Evolutionary conservation across 768 basidiomycete genomes (phyloP).

Genomic region (Leucocoprinus leucothites): DNA sequence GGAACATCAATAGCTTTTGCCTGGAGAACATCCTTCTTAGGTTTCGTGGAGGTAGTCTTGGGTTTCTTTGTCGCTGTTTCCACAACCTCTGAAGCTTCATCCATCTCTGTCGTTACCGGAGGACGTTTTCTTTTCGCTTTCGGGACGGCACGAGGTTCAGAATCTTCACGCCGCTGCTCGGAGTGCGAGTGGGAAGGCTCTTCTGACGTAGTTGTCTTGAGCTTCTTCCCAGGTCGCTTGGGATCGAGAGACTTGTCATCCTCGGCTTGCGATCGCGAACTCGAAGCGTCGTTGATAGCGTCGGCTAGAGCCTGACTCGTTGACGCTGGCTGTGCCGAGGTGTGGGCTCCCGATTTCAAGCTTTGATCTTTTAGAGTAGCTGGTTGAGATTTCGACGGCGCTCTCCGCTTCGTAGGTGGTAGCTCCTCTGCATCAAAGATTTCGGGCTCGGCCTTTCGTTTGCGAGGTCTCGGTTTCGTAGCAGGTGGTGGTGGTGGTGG

Average conservation of each 20-base stretch:
- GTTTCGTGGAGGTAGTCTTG: not conserved
- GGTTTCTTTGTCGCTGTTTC: not conserved
- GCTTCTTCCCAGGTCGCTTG: not conserved
- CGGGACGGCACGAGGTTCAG: not conserved
- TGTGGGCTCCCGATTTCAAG: not conserved
- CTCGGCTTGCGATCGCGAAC: not conserved
- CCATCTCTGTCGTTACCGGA: not conserved
- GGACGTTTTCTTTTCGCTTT: conserved; percentile 1
- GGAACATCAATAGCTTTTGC: not conserved
- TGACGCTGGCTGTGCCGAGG: not conserved
- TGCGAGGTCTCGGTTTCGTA: not conserved
- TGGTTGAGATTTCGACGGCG: not conserved
- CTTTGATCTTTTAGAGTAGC: not conserved
- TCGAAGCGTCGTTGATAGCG: not conserved
- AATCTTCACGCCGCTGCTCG: not conserved
- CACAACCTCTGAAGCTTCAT: no score
- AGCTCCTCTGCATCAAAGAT: not conserved
- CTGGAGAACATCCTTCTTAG: not conserved
- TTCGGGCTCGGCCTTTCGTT: not conserved
- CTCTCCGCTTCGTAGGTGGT: not conserved
- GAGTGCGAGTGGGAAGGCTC: not conserved
- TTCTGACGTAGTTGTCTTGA: not conserved
- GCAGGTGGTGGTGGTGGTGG: not conserved
- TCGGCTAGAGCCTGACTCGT: not conserved
- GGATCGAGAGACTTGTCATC: not conserved